phyloP scores from a whole-genome alignment of 2,329 filamentous ascomycete species.

The Ascosphaera apis region DNA sequence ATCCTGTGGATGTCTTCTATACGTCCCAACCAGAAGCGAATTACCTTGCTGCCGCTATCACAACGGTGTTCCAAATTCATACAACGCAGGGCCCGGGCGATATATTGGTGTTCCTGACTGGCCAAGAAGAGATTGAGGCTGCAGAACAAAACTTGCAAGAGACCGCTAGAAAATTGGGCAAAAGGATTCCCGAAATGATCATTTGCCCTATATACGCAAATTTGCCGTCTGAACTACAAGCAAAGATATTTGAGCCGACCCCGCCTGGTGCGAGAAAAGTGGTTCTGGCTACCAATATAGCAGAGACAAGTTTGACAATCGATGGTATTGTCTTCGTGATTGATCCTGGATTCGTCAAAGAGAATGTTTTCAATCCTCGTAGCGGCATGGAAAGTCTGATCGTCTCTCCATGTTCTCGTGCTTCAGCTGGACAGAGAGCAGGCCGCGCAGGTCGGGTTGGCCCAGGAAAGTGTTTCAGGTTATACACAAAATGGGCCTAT shows the following conservation, averaged over 20 bases:
- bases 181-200: slow-evolving; percentile 72
- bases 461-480: slow-evolving; percentile 81
- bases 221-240: slow-evolving; percentile 81
- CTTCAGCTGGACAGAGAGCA: slow-evolving; percentile 83
- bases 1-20: slow-evolving; percentile 91
- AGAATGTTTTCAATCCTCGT: slow-evolving; percentile 91
- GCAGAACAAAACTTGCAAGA: slow-evolving; percentile 81
- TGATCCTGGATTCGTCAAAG: slow-evolving; percentile 93
- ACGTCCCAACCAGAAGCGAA: slow-evolving; percentile 89
- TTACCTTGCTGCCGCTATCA: slow-evolving; percentile 91
- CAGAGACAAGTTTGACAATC: slow-evolving; percentile 93
- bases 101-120: slow-evolving; percentile 89
- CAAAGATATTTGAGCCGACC: slow-evolving; percentile 80
- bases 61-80: slow-evolving; percentile 86
- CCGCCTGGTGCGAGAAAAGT: slow-evolving; percentile 73
- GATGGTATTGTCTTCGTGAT: slow-evolving; percentile 96
- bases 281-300: slow-evolving; percentile 95
- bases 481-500: slow-evolving; percentile 89
- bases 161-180: slow-evolving; percentile 84
- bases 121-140: slow-evolving; percentile 94
- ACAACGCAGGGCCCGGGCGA: slow-evolving; percentile 84
- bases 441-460: slow-evolving; percentile 85
- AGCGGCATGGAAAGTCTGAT: slow-evolving; percentile 93
- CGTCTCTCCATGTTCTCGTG: slow-evolving; percentile 89
- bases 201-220: slow-evolving; percentile 93